Evolutionary conservation across 345 rosid genomes (phyloP), one percentile per base, ranked within the genome.

Genomic region (Jatropha curcas): DNA sequence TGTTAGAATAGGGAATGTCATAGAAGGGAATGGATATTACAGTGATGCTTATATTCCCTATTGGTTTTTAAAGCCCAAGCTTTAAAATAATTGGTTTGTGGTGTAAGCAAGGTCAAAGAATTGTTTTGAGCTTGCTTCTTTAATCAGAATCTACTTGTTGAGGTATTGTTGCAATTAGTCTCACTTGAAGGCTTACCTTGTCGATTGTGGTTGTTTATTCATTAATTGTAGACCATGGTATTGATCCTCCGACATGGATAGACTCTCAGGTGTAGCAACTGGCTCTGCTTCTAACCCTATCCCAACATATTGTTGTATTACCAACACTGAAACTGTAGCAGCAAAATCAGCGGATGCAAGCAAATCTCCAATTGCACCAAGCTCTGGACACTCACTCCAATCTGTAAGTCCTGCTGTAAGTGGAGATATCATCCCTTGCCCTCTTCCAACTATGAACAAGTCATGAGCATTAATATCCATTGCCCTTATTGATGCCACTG

Each of bases 341-440:
- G 96, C 90, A 61, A 89, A 92, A 73, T 95, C 99, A 2, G 99
- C 91, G 5, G 99, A 95, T 0, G 98, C 99, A 33, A 95, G 82
- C 80, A 95, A 72, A 76, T 95, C 99, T 7, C 99, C 98, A 22
- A 92, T 92, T 8, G 97, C 93, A 1, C 98, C 99, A 4, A 92
- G 96, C 84, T 95, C 99, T 0, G 97, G 98, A 76, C 99, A 95
- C 61, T 95, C 99, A n/a, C 99, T 95, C 99, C 98, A 92, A 81
- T 95, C 99, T 0, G 96, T 91, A 60, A 95, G 88, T 46, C 99
- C 98, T 0, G 94, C 93, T 0, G 94, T 91, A 27, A 92, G 80
- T 5, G 97, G 91, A 7, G 94, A 91, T 0, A 60, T 51, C 84
- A 81, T 81, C 25, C 93, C 98, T 80, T 91, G 85, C 48, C 98